Base-by-base conservation (phyloP, 2,329 filamentous ascomycete species). In the Elsinoe arachidis region DNA sequence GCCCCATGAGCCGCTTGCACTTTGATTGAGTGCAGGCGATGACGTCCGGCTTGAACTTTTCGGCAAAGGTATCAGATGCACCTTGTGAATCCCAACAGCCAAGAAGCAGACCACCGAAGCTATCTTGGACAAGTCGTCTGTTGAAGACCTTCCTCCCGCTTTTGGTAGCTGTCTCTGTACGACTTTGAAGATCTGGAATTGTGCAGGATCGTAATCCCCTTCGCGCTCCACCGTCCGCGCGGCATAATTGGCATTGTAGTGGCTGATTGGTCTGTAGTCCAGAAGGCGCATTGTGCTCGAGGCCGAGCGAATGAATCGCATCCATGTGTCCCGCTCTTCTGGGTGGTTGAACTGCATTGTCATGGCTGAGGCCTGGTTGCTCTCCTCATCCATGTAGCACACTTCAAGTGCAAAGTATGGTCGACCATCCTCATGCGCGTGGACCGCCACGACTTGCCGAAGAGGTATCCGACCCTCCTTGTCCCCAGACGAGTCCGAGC, bases 101-200 rank as follows among this genome's bases (percentile, higher is more conserved):
- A 88, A 76, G 66, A 87, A 87, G 69, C 81, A 87, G 21, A 86
- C 79, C 9, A 79, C 82, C 9, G 83, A 82, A 38, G 79, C 78
- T 26, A 84, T 70, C 65, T 87, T 87, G 51, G 81, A 77, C 43
- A 87, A 68, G 63, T 88, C 85, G 59, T 88, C 85, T 14, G 80
- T 79, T 6, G 85, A 85, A 2, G 82, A 78, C 56, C 80, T 74
- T 34, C 75, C 74, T 33, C 73, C 72, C 15, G 76, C 74, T 69
- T 84, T 85, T 15, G 62, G 57, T 62, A 75, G 74, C n/a, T 80
- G 76, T 60, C 84, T 79, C 65, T 85, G 80, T 23, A 87, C 82
- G 7, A 86, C 83, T 60, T 84, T 82, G 72, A 85, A 88, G 63
- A 88, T 80, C 61, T 80, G 80, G 68, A 87, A 87, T 61, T 82